phyloP scores from a whole-genome alignment of 2,329 filamentous ascomycete species.

The Botrytis fabae region DNA sequence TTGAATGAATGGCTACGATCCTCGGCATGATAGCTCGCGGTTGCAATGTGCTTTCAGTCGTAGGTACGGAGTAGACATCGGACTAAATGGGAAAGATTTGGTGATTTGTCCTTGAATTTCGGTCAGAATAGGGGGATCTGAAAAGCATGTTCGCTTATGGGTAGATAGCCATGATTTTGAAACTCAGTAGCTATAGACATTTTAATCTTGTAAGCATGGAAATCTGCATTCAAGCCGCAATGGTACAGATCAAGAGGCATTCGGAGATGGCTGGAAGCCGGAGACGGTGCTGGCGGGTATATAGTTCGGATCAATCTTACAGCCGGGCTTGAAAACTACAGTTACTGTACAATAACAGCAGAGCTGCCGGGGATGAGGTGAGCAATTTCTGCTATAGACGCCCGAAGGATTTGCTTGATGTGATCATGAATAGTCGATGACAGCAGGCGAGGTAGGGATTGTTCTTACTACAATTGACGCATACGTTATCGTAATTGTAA shows the following conservation, averaged over 20 bases:
- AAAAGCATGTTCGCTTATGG: neutral
- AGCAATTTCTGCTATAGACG: neutral
- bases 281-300: neutral
- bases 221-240: neutral
- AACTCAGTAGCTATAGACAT: neutral
- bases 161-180: no score
- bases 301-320: neutral
- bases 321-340: neutral
- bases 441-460: neutral
- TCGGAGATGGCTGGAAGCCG: neutral
- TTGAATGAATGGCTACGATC: neutral
- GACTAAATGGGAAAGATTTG: neutral
- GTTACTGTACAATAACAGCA: no score
- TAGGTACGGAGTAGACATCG: neutral
- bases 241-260: neutral
- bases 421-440: neutral
- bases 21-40: neutral
- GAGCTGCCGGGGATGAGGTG: neutral
- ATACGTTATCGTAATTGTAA: neutral
- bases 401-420: conserved; percentile 1
- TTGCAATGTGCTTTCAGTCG: neutral
- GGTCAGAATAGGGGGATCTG: neutral
- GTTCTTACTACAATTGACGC: neutral
- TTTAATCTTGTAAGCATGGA: neutral
- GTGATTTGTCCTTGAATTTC: neutral